phyloP scores from a whole-genome alignment of 2,329 filamentous ascomycete species.

The Fusarium miscanthi region DNA sequence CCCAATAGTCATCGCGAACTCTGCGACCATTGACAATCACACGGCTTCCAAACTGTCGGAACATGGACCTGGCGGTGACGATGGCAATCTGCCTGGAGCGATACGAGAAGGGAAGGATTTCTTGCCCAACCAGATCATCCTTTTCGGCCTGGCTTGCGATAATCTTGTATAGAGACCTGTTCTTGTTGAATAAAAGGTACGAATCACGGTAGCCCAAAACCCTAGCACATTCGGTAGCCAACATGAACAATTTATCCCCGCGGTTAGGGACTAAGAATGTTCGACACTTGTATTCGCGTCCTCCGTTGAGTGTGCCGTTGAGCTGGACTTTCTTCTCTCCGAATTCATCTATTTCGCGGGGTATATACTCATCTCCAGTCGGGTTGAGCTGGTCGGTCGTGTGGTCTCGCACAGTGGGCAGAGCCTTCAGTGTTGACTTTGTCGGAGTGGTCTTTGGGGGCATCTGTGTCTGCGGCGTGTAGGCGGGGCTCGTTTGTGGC shows the following conservation, averaged over 20 bases:
- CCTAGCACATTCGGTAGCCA: slow-evolving; percentile 95
- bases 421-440: slow-evolving; percentile 88
- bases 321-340: slow-evolving; percentile 93
- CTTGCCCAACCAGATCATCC: slow-evolving; percentile 93
- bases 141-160: slow-evolving; percentile 97
- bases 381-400: slow-evolving; percentile 94
- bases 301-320: slow-evolving; percentile 83
- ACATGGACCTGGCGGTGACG: slow-evolving; percentile 97
- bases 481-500: slow-evolving; percentile 56
- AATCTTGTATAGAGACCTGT: slow-evolving; percentile 95
- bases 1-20: slow-evolving; percentile 98
- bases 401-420: slow-evolving; percentile 95
- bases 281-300: slow-evolving; percentile 89
- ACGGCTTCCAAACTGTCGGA: slow-evolving; percentile 95
- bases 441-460: slow-evolving; percentile 84
- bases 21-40: slow-evolving; percentile 90
- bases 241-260: slow-evolving; percentile 96
- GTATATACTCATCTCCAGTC: slow-evolving; percentile 93
- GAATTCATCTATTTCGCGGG: slow-evolving; percentile 90
- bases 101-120: slow-evolving; percentile 97
- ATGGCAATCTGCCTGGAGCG: slow-evolving; percentile 98
- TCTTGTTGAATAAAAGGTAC: slow-evolving; percentile 99
- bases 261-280: slow-evolving; percentile 93
- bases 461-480: slow-evolving; percentile 57
- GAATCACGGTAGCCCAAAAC: slow-evolving; percentile 95